Evolutionary conservation across 495 filamentous ascomycete species (phyloP).

Genomic region (Annulohypoxylon nitens): DNA sequence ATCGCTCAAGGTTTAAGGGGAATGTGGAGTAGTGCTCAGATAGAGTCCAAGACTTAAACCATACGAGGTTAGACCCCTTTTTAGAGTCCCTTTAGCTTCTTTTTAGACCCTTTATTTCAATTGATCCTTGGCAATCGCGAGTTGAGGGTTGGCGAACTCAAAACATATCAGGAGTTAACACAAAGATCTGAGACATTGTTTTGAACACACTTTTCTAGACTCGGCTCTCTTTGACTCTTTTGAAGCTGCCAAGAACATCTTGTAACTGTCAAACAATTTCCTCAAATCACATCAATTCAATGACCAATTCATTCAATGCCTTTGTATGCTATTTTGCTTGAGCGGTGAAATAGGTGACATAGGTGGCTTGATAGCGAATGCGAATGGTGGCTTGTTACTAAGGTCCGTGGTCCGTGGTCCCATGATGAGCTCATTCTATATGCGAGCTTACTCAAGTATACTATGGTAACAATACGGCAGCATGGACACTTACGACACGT

Average conservation of each 20-base stretch:
- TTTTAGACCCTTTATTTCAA: slow-evolving; percentile 2
- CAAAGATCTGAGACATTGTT: slow-evolving; percentile 2
- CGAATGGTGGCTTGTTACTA: background rate
- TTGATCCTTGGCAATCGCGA: background rate
- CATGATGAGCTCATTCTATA: background rate
- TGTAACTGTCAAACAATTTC: background rate
- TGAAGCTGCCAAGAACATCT: background rate
- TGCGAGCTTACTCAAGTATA: background rate
- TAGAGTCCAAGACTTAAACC: slow-evolving; percentile 2
- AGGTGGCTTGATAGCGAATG: background rate
- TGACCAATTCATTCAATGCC: background rate
- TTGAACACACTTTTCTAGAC: slow-evolving; percentile 3
- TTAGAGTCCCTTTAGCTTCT: no score
- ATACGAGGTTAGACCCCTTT: slow-evolving; percentile 7
- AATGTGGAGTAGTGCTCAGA: slow-evolving; percentile 11
- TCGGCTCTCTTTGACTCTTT: background rate
- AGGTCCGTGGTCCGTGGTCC: slow-evolving; percentile 5
- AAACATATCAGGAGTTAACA: slow-evolving; percentile 7
- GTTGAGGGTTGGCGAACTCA: no score
- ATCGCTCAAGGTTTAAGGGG: slow-evolving; percentile 20
- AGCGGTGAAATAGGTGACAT: background rate
- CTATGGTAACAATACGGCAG: background rate
- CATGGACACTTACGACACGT: slow-evolving; percentile 9
- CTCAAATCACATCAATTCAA: background rate
- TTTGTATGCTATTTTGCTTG: background rate